A percentile compares a stretch with the other conserved stretches of the same genome.
Conservation (phyloP, 371 early-diverging fungal genomes). For the Lichtheimia ornata region DNA sequence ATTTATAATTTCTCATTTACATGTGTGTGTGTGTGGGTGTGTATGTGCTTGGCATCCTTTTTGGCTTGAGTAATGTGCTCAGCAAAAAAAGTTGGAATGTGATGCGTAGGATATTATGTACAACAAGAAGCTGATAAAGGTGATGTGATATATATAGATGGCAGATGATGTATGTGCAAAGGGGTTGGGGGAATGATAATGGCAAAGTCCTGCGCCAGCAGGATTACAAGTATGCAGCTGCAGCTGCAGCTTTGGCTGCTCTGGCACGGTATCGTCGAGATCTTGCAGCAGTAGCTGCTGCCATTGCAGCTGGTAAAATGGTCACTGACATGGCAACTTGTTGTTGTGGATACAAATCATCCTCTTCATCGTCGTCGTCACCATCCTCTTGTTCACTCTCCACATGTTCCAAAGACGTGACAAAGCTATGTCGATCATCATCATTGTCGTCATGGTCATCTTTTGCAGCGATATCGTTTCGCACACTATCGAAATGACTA, state of each 20-base stretch:
- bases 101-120: too few species aligned
- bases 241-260: conserved; percentile 4
- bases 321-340: conserved; percentile 4
- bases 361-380: conserved; percentile 4
- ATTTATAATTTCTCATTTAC: too few species aligned
- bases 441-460: neutral
- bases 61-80: too few species aligned
- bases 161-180: too few species aligned
- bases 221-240: too few species aligned
- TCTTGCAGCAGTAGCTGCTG: conserved; percentile 12
- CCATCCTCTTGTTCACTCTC: neutral
- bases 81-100: too few species aligned
- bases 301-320: conserved; percentile 6
- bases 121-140: too few species aligned
- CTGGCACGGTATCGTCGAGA: conserved; percentile 12
- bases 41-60: too few species aligned
- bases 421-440: neutral
- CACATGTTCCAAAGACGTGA: conserved; percentile 1
- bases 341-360: neutral
- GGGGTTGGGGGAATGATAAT: too few species aligned
- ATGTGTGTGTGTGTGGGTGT: too few species aligned
- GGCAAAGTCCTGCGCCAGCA: too few species aligned
- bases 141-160: too few species aligned
- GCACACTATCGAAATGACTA: neutral
- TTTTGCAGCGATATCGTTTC: neutral